Evolutionary conservation across 257 asterid genomes (phyloP).

Genomic region (Solanum appendiculatum): DNA sequence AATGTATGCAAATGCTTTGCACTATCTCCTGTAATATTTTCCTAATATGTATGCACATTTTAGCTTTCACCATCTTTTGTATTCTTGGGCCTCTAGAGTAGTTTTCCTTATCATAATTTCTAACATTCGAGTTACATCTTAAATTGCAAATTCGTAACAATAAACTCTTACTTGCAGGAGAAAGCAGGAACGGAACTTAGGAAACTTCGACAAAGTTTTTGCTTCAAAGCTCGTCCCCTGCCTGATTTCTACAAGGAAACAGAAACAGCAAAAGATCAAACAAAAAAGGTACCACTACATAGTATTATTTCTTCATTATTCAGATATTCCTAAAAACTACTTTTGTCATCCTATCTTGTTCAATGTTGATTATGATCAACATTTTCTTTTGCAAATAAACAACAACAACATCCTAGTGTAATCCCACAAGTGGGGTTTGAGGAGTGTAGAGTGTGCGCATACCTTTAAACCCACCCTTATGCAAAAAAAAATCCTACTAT

Average conservation of each 20-base stretch:
- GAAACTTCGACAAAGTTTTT: constrained; percentile 55
- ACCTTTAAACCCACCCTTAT: too few species aligned
- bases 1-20: neutral
- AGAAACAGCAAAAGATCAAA: constrained; percentile 26
- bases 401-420: too few species aligned
- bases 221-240: constrained; percentile 78
- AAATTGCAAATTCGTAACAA: neutral
- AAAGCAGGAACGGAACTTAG: constrained; percentile 62
- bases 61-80: neutral
- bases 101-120: neutral
- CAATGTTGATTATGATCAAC: neutral
- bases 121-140: neutral
- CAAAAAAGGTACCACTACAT: constrained; percentile 25
- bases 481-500: too few species aligned
- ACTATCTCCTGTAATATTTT: neutral
- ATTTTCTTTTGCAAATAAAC: too few species aligned
- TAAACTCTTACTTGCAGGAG: constrained; percentile 37
- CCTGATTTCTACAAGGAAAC: constrained; percentile 64
- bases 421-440: too few species aligned
- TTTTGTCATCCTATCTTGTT: neutral
- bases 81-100: neutral
- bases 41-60: neutral
- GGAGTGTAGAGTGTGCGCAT: too few species aligned
- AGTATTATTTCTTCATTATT: neutral
- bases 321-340: neutral